Percentiles rank a stretch among this genome's conserved stretches.
These are phyloP conservation scores for Dendrobium nobile DNA, from an alignment of 106 monocot species.

Conservation along the genomic window DNA sequence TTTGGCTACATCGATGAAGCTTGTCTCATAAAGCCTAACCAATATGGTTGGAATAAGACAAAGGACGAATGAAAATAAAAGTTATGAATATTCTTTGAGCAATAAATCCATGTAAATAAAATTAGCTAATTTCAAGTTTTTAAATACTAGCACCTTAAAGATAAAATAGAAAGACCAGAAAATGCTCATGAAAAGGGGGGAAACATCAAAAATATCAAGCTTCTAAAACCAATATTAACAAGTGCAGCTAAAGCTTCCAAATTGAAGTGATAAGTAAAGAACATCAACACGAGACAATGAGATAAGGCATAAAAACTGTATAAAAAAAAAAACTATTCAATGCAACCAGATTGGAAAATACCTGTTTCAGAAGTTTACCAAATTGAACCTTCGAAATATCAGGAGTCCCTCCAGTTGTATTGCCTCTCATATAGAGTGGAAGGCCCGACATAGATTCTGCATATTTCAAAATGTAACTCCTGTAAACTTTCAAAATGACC, in stretches of 20 bases:
- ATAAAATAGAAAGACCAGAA: not conserved
- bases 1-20: not conserved
- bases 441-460: constrained; percentile 47
- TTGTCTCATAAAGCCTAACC: not conserved
- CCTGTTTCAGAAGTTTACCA: constrained; percentile 77
- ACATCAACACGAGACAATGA: not conserved
- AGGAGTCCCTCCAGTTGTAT: constrained; percentile 38
- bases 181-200: not conserved
- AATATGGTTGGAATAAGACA: not conserved
- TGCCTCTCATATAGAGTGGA: constrained; percentile 68
- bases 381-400: constrained; percentile 76
- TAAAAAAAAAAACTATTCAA: not conserved
- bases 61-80: not conserved
- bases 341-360: constrained; percentile 14
- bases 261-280: not conserved
- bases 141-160: not conserved
- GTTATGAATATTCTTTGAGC: not conserved
- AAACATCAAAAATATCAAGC: not conserved
- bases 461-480: not conserved
- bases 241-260: not conserved
- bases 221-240: not conserved
- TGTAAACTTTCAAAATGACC: not conserved
- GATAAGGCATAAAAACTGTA: not conserved
- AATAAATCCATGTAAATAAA: not conserved
- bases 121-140: not conserved